Conservation (phyloP, 1,139 yeast species). For the Hansenula sp. region DNA sequence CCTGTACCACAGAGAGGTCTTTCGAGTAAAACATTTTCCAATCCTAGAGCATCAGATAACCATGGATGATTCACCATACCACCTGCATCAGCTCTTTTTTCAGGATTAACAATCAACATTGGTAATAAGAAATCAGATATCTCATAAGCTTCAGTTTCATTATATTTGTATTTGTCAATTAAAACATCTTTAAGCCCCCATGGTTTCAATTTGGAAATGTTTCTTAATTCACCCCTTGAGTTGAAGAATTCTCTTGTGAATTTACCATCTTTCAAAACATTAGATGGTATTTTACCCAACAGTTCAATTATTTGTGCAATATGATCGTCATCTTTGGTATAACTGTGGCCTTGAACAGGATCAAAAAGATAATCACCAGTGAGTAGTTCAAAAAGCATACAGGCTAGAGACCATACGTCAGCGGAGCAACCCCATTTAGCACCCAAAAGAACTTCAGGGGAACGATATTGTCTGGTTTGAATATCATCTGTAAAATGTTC, state of each 20-base stretch:
- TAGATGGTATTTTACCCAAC: constrained; percentile 52
- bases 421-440: constrained; percentile 73
- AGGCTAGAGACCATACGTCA: constrained; percentile 73
- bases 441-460: constrained; percentile 62
- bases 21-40: constrained; percentile 48
- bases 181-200: constrained; percentile 65
- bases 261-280: constrained; percentile 44
- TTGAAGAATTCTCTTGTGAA: constrained; percentile 48
- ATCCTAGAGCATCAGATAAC: constrained; percentile 57
- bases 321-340: constrained; percentile 69
- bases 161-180: constrained; percentile 54
- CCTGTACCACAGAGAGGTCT: constrained; percentile 56
- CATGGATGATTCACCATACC: constrained; percentile 73
- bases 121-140: constrained; percentile 60
- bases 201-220: constrained; percentile 54
- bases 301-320: constrained; percentile 70
- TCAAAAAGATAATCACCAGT: constrained; percentile 77
- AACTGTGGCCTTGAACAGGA: constrained; percentile 46
- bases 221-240: constrained; percentile 48
- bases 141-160: constrained; percentile 44
- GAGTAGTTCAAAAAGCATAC: constrained; percentile 63
- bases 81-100: constrained; percentile 70
- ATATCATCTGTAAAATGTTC: constrained; percentile 68
- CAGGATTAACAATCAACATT: constrained; percentile 65
- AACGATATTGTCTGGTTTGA: constrained; percentile 71